Base-by-base conservation (phyloP, 768 basidiomycete genomes). In the Exidia glandulosa region DNA sequence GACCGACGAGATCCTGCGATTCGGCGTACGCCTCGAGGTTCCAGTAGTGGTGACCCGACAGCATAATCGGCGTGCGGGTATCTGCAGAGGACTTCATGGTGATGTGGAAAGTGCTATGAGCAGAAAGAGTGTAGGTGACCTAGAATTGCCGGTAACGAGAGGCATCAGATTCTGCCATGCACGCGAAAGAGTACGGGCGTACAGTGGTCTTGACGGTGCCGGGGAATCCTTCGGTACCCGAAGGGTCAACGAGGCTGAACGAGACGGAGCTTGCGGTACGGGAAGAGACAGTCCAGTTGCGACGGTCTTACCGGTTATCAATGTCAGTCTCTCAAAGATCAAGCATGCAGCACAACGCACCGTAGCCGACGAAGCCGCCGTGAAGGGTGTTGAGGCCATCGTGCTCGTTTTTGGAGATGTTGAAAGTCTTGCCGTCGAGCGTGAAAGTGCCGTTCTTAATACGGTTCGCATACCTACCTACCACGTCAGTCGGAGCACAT, bases 31-130 rank as follows among this genome's bases (percentile, higher is more conserved):
- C 79, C 61, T 81, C 79, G 14, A 82, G 70, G 62, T 82, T 82
- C 80, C 78, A 80, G 65, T 81, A 83, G 32, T 78, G 72, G 62
- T 82, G 81, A 59, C 79, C 79, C 0, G 80, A 81, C 31, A 81
- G 66, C 81, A 82, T 80, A 57, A 82, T 80, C 0, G 81, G 81
- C 2, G 81, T 82, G 75, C 76, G 72, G 63, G 81, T 68, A 0
- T 77, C 76, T 0, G 80, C 77, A 6, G 69, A 74, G 1, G 80
- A 80, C 34, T 73, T 71, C n/a, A 82, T 69, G 2, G 65, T 68
- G 1, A 77, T 79, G 31, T 72, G 69, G 47, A 80, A 66, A 5
- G 74, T 66, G 16, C 79, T 78, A 2, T 34, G 32, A 19, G 29
- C 54, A 14, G 59, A 57, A 29, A 65, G 58, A 7, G 57, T 65